Base-by-base conservation (phyloP, 2,329 filamentous ascomycete species). In the Colletotrichum sp. region DNA sequence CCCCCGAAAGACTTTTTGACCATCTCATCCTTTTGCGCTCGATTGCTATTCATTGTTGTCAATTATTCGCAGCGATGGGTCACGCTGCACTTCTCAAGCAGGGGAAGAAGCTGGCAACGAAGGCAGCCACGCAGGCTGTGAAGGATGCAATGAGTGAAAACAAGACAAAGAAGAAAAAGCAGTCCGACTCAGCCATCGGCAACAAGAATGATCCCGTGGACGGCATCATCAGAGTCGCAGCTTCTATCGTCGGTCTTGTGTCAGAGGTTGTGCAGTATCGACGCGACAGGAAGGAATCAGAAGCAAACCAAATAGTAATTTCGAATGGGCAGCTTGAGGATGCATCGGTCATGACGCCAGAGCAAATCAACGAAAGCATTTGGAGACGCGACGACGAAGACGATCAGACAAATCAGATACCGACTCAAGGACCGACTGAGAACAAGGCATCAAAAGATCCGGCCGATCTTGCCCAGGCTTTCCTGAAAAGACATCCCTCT, bases 201-300 rank as follows among this genome's bases (percentile, higher is more conserved):
- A 57, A 26, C 10, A 71, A 65, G 48, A 60, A 71, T 44, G 72
- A 71, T 48, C 75, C 72, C 8, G 44, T 78, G 13, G 73, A 72
- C 39, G 59, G 26, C 26, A 34, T 79, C 18, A 52, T 79, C n/a
- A 52, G 75, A 30, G 75, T 71, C n/a, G 68, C 77, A 18, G 78
- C 78, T 8, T 68, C 72, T 8, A 74, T 74, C 9, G 68, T 79
- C 55, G 77, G 77, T 8, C 68, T 79, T n/a, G 76, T 68, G 15
- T 77, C 74, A 15, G 78, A 79, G 32, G 77, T 69, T 26, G 64
- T 75, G 13, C 77, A 78, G 7, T 71, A 79, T 36, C 68, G 78
- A 10, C 75, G 75, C 34, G 76, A 70, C n/a, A 78, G 78, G 63
- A 79, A 77, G 36, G 52, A 16, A 57, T 16, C 12, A 24, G 22